A percentile compares a stretch with the other conserved stretches of the same genome.
These are phyloP conservation scores for Flaveria floridana DNA, from an alignment of 140 eudicot species.

Conservation along the genomic window DNA sequence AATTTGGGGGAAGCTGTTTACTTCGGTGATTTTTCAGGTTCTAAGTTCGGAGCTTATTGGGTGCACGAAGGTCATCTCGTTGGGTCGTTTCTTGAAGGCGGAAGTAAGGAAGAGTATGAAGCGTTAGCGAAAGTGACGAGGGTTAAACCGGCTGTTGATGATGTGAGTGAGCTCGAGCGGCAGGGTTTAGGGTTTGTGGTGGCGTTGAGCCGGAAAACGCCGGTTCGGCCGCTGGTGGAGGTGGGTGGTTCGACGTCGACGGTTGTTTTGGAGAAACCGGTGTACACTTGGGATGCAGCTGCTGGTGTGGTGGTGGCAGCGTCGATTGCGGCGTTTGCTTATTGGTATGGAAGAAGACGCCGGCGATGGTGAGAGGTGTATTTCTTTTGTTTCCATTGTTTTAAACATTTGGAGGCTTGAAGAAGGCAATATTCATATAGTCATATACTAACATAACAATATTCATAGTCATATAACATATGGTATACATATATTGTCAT, in stretches of 20 bases:
- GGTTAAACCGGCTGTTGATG: slow-evolving; percentile 63
- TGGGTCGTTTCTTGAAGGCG: slow-evolving; percentile 96
- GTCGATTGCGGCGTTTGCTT: slow-evolving; percentile 87
- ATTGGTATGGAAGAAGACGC: slow-evolving; percentile 92
- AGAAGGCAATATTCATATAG: no score
- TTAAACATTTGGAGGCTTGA: no score
- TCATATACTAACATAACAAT: no score
- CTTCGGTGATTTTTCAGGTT: slow-evolving; percentile 80
- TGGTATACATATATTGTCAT: no score
- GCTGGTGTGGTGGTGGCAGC: slow-evolving; percentile 87
- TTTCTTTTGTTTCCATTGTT: slow-evolving; percentile 20
- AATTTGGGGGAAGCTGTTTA: slow-evolving; percentile 71
- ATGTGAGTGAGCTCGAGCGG: slow-evolving; percentile 62
- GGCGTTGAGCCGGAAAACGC: slow-evolving; percentile 40
- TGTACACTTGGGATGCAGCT: slow-evolving; percentile 78
- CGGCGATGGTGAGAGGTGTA: slow-evolving; percentile 36
- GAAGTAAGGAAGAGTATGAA: slow-evolving; percentile 79
- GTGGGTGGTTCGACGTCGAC: slow-evolving; percentile 39
- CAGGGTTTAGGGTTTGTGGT: slow-evolving; percentile 63
- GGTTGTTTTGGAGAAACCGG: slow-evolving; percentile 51
- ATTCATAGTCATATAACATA: no score
- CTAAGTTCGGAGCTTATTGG: slow-evolving; percentile 91
- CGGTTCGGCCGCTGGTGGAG: slow-evolving; percentile 27
- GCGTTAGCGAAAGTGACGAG: slow-evolving; percentile 74
- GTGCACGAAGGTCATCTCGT: slow-evolving; percentile 65